Percentiles rank a stretch among this genome's conserved stretches.
These are phyloP conservation scores for Phytophthora sp. DNA, from an alignment of 352 stramenopile genomes.

Conservation along the genomic window DNA sequence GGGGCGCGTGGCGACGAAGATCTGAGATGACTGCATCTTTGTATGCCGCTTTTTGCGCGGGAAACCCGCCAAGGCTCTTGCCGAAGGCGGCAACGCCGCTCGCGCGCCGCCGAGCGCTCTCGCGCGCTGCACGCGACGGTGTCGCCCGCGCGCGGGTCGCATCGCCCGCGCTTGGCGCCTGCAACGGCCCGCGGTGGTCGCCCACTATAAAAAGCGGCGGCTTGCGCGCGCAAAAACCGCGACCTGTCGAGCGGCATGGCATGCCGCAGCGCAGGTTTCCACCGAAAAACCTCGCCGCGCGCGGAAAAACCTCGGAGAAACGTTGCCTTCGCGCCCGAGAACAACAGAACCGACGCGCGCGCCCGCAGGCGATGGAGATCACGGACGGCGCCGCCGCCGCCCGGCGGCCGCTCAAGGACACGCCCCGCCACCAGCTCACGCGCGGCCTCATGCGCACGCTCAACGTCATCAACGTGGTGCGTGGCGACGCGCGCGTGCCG, in stretches of 20 bases:
- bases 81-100: background rate
- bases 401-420: slow-evolving; percentile 39
- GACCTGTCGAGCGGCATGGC: background rate
- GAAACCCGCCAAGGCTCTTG: slow-evolving; percentile 16
- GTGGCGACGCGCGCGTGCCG: too few relatives aligned
- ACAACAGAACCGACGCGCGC: slow-evolving; percentile 29
- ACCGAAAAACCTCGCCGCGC: slow-evolving; percentile 31
- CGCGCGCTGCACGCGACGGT: slow-evolving; percentile 1
- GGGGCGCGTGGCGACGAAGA: slow-evolving; percentile 2
- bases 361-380: slow-evolving; percentile 24
- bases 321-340: too few relatives aligned
- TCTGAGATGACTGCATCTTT: slow-evolving; percentile 17
- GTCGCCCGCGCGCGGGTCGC: background rate
- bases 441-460: slow-evolving; percentile 96
- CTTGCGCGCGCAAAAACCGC: slow-evolving; percentile 12
- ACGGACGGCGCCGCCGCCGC: slow-evolving; percentile 12
- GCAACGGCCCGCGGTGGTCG: too few relatives aligned
- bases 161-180: background rate
- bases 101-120: background rate
- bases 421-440: slow-evolving; percentile 85
- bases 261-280: slow-evolving; percentile 15
- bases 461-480: slow-evolving; percentile 95
- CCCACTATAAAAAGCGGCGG: slow-evolving; percentile 16
- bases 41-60: slow-evolving; percentile 1
- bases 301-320: slow-evolving; percentile 38